Conservation (phyloP, 495 filamentous ascomycete genomes). For the Rusavskia elegans region DNA sequence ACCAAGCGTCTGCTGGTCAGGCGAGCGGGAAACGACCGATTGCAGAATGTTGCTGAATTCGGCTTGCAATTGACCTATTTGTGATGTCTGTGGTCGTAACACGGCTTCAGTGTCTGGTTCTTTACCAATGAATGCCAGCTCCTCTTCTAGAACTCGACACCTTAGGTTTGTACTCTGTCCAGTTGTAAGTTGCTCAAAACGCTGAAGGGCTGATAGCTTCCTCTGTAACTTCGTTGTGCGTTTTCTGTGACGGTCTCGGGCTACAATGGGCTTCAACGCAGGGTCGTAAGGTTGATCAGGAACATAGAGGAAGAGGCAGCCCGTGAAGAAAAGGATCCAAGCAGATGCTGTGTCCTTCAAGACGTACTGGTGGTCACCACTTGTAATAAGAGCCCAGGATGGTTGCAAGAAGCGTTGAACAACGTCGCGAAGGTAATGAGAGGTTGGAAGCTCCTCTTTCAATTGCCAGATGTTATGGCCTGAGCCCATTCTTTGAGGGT, state of each 20-base stretch:
- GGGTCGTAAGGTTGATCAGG: conserved; percentile 80
- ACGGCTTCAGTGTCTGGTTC: conserved; percentile 46
- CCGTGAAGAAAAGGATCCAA: conserved; percentile 50
- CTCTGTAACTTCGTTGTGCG: conserved; percentile 34
- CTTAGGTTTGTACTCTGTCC: conserved; percentile 50
- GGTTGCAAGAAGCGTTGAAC: conserved; percentile 19
- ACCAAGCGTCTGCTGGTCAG: conserved; percentile 10
- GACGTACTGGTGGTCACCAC: conserved; percentile 11
- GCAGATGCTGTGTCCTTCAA: conserved; percentile 21
- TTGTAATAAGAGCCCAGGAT: conserved; percentile 18
- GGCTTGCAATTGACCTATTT: conserved; percentile 56
- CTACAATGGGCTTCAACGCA: conserved; percentile 56
- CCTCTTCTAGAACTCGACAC: conserved; percentile 38
- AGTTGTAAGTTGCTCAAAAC: conserved; percentile 51
- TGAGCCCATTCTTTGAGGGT: neutral
- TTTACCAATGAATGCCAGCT: conserved; percentile 44
- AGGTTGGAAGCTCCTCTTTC: conserved; percentile 9
- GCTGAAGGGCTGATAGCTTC: conserved; percentile 42
- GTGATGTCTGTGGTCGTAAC: conserved; percentile 50
- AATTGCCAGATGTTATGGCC: neutral
- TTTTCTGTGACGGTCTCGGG: conserved; percentile 46
- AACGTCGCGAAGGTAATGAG: conserved; percentile 23
- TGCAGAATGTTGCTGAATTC: conserved; percentile 68
- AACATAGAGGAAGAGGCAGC: conserved; percentile 61
- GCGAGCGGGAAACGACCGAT: conserved; percentile 40